Base-by-base conservation (phyloP, 352 stramenopile genomes). In the Phytophthora megakarya region DNA sequence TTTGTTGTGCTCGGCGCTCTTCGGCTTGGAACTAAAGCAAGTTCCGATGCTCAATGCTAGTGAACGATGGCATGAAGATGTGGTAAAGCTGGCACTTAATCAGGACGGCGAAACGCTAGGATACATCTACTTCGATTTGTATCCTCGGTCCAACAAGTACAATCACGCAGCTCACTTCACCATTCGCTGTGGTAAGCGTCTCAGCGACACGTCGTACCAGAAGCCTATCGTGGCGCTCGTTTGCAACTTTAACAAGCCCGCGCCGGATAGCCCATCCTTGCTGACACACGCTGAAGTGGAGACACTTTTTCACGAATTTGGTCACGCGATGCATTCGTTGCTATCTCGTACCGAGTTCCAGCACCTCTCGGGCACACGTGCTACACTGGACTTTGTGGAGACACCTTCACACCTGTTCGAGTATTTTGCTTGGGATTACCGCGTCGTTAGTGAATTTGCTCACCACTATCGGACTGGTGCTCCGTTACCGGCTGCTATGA, bases 251-350 rank as follows among this genome's bases (percentile, higher is more conserved):
- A 88, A 86, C 70, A 89, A 89, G 52, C 88, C 88, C 1, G 82
- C 81, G 13, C 81, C 84, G 3, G 73, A 78, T 25, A 86, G 80
- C 19, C 86, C 86, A 5, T 89, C 81, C 5, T 77, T 95, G 25
- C 51, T 95, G 47, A 88, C 81, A 7, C 97, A 99, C 65, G 89
- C 88, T 0, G 96, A 99, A 74, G 92, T 98, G 11, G 95, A 99
- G 82, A 99, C 97, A 8, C 82, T 99, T 5, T 98, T 98, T 68
- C 97, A 99, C 66, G 97, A 99, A 77, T 99, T 99, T 66, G 97
- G 97, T 5, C 97, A 99, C 71, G 97, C 93, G 21, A 83, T 99
- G 67, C 97, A 99, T 75, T 99, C 96, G 16, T 70, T 99, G 33
- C 75, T 99, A 8, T 98, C 91, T 30, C 81, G 87, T 21, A 99